phyloP scores from a whole-genome alignment of 345 rosid species.

The Physaria fendleri region DNA sequence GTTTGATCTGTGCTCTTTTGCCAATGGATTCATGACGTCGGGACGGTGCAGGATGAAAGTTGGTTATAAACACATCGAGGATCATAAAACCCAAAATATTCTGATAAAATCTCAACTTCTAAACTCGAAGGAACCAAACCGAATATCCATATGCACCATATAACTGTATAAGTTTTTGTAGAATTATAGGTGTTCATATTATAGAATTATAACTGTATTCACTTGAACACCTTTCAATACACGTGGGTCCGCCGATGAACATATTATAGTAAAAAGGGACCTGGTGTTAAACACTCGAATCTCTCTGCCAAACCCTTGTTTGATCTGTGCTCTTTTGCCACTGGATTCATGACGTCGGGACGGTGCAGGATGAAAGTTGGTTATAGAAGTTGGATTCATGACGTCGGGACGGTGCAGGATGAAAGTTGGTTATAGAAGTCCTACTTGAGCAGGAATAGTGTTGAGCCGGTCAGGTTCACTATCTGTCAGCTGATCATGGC shows the following conservation, averaged over 20 bases:
- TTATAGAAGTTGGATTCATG: slow-evolving; percentile 46
- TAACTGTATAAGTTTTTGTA: too few relatives aligned
- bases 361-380: slow-evolving; percentile 82
- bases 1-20: slow-evolving; percentile 52
- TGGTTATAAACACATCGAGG: slow-evolving; percentile 93
- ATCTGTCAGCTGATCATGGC: too few relatives aligned
- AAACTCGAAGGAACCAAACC: too few relatives aligned
- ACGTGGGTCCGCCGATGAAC: slow-evolving; percentile 79
- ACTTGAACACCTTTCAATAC: too few relatives aligned
- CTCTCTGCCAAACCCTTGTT: slow-evolving; percentile 73
- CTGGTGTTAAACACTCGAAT: slow-evolving; percentile 37
- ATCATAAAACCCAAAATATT: too few relatives aligned
- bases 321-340: slow-evolving; percentile 48
- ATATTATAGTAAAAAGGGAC: slow-evolving; percentile 16
- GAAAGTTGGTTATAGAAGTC: slow-evolving; percentile 82
- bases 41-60: slow-evolving; percentile 72
- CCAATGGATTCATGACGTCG: slow-evolving; percentile 22
- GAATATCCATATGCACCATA: too few relatives aligned
- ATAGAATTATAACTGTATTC: too few relatives aligned
- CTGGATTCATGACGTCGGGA: slow-evolving; percentile 24
- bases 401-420: slow-evolving; percentile 53
- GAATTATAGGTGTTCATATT: too few relatives aligned
- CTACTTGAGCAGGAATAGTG: too few relatives aligned
- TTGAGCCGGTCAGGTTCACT: too few relatives aligned
- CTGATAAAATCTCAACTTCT: too few relatives aligned